These are phyloP conservation scores for Sporobolomyces pararoseus DNA, from an alignment of 768 basidiomycete genomes.

Conservation along the genomic window DNA sequence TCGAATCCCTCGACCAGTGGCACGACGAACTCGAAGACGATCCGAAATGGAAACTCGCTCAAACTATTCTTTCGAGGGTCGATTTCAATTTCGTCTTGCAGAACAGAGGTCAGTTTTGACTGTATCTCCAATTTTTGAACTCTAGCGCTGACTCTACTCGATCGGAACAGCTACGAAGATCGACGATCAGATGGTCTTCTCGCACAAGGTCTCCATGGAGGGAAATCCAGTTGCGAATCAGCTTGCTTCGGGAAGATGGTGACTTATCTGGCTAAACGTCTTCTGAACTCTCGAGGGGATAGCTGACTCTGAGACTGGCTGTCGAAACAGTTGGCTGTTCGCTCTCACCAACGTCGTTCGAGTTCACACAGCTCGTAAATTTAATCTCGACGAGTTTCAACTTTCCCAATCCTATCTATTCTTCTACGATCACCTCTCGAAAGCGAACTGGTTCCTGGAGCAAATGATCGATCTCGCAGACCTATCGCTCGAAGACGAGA, in stretches of 20 bases:
- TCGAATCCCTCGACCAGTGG: constrained; percentile 21
- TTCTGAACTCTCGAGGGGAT: too few species aligned
- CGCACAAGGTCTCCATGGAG: background rate
- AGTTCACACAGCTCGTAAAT: constrained; percentile 49
- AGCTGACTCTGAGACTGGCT: too few species aligned
- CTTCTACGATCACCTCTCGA: constrained; percentile 66
- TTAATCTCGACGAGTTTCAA: constrained; percentile 81
- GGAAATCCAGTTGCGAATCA: constrained; percentile 30
- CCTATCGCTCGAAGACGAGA: constrained; percentile 70
- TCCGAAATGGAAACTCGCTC: constrained; percentile 12
- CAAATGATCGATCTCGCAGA: constrained; percentile 73
- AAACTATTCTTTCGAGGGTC: constrained; percentile 11
- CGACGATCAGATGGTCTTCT: constrained; percentile 35
- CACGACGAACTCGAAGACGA: constrained; percentile 27
- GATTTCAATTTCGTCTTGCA: constrained; percentile 20
- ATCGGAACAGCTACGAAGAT: background rate
- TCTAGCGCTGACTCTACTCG: background rate
- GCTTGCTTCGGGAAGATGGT: constrained; percentile 24
- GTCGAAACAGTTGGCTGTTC: constrained; percentile 28
- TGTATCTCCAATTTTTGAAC: too few species aligned
- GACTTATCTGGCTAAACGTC: too few species aligned
- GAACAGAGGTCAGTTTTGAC: background rate
- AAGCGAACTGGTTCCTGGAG: constrained; percentile 81
- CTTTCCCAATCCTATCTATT: constrained; percentile 88
- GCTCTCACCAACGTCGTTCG: constrained; percentile 12